Base-by-base conservation (phyloP, 169 alveolate species). In the Perkinsus olseni region DNA sequence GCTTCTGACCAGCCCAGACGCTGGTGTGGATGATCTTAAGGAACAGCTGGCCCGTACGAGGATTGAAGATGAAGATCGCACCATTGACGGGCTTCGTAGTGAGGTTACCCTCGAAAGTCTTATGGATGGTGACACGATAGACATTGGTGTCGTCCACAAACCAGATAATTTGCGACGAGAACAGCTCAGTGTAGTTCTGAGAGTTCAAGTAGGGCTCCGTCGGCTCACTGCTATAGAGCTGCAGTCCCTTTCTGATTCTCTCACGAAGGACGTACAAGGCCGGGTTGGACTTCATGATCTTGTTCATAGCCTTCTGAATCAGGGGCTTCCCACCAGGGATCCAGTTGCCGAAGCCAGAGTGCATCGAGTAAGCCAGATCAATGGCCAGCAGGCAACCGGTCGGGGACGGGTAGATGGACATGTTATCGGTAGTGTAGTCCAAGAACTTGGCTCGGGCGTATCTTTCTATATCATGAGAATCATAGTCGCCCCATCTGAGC, bases 401-500 rank as follows among this genome's bases (percentile, higher is more conserved):
- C 20, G 99, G 99, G 38, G 99, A 98, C 28, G 99, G 99, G 95
- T 99, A 99, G 31, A 99, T 98, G 92, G 99, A 98, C 98, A 99
- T 98, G 95, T 98, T 97, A 95, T 99, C 99, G 11, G 99, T 99
- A 20, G 99, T 99, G 96, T 99, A 99, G 95, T 99, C 99, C 93
- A 99, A 95, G 96, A 99, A 99, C 96, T 99, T 99, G 38, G 99
- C 99, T 74, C 99, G 98, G 92, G 99, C 98, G 96, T 99, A 99
- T 91, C 99, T 97, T 96, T 99, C 99, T 91, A 99, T 99, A 96
- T 99, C 99, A 96, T 99, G 99, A 90, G 99, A 98, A 96, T 99
- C 99, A 95, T 99, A 99, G 96, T 99, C 99, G 37, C 99, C 99
- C 99, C 99, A 99, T 74, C 99, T 97, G 92, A 99, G 97, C 97